Base-by-base conservation (phyloP, 1,284 basidiomycete genomes). In the Erythrobasidium hasegawianum region DNA sequence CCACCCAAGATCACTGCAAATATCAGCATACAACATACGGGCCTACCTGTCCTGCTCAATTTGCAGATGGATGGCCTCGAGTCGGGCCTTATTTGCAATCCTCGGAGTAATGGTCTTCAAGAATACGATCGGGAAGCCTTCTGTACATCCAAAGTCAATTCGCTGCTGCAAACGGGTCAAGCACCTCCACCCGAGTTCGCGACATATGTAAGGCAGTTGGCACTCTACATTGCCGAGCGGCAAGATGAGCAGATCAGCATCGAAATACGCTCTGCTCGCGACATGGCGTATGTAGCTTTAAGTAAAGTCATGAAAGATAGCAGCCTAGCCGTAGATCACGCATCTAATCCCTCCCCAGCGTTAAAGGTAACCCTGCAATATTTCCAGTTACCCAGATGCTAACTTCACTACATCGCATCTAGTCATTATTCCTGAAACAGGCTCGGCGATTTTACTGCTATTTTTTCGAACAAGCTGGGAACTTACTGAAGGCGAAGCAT, bases 1-100 rank as follows among this genome's bases (percentile, higher is more conserved):
- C 33, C 33, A 33, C 33, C 33, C 5, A 33, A 33, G 33, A 4
- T 11, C 33, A 11, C 33, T 11, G 33, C 33, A 11, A 33, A 33
- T 11, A 33, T 33, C 33, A 11, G 11, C 11, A 33, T 33, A 4
- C 4, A 18, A 8, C 50, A 26, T 16, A 16, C 52, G 10, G 59
- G 59, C 8, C 29, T 62, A 22, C 50, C 59, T 20, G 38, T 54
- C 50, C 38, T 62, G 20, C 52, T 62, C 5, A 52, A 55, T 24
- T 26, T 62, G 14, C 22, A 40, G 26, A 54, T 54, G 38, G 49
- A 62, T 41, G 33, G 27, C 22, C 10, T 22, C 39, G 18, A 11
- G 4, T 39, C 50, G 9, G 50, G 59, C n/a, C 53, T 62, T 14
- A 27, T 41, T 26, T n/a, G 22, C 27, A 39, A 60, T 29, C 58